Conservation (phyloP, 2,329 filamentous ascomycete species). For the Fusarium mundagurra region DNA sequence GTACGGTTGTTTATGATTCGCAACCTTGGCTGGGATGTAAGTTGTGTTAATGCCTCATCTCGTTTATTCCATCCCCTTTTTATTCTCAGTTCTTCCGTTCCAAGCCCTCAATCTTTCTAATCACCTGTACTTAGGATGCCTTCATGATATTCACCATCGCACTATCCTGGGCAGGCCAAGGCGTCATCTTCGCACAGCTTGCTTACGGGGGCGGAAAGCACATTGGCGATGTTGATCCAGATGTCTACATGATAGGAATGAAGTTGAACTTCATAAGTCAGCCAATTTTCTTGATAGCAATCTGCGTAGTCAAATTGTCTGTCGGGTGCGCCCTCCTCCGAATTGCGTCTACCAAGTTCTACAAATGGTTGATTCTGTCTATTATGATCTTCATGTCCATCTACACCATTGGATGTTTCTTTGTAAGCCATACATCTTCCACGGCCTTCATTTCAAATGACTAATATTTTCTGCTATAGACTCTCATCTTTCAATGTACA, state of each 20-base stretch:
- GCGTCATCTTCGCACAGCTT: slow-evolving; percentile 53
- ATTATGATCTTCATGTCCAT: slow-evolving; percentile 51
- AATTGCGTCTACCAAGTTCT: slow-evolving; percentile 51
- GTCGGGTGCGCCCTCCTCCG: slow-evolving; percentile 54
- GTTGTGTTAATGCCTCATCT: slow-evolving; percentile 1
- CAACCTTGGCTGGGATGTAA: slow-evolving; percentile 58
- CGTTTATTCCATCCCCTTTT: not conserved
- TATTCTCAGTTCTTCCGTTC: too few species aligned
- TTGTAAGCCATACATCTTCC: slow-evolving; percentile 40
- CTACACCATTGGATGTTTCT: slow-evolving; percentile 48
- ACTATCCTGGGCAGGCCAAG: slow-evolving; percentile 51
- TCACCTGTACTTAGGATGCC: slow-evolving; percentile 36
- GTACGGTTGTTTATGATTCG: slow-evolving; percentile 58
- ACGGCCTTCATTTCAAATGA: rapidly evolving
- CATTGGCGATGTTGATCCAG: slow-evolving; percentile 51
- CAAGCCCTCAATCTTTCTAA: not conserved
- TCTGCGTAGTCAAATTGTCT: slow-evolving; percentile 55
- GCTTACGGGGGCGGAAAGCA: slow-evolving; percentile 58
- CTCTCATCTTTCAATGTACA: slow-evolving; percentile 59
- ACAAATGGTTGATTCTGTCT: slow-evolving; percentile 48
- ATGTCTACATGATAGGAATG: slow-evolving; percentile 49
- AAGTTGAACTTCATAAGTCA: slow-evolving; percentile 57
- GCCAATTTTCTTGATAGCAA: slow-evolving; percentile 54
- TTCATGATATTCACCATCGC: slow-evolving; percentile 44
- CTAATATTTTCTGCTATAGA: slow-evolving; percentile 36